Base-by-base conservation (phyloP, 805 yeast genomes). In the Tetrapisispora nanseiensis region DNA sequence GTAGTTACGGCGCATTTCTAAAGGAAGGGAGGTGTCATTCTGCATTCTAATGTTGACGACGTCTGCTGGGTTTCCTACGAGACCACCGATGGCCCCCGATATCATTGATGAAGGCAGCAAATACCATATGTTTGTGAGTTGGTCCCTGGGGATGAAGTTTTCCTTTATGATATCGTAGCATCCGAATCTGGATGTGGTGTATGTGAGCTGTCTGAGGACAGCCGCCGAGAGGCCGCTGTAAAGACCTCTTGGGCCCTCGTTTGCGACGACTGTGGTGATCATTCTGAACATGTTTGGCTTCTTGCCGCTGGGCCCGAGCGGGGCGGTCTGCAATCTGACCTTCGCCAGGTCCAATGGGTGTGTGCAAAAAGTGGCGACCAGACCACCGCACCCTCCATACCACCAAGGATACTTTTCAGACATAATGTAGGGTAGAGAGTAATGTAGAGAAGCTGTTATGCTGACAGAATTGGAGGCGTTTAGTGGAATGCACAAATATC, bases 21-120 rank as follows among this genome's bases (percentile, higher is more conserved):
- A 43, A 4, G 87, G 84, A 45, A 83, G 67, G 0, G 87, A 66
- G 6, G 82, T 76, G 56, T 86, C 95, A 59, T 86, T 86, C 61
- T 86, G 95, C 95, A 86, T 86, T 63, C 95, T 74, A 48, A 86
- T 83, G 52, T 86, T 86, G 30, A 84, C 86, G 12, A 86, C 82
- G 57, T 86, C 95, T 1, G 92, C 78, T 3, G 95, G 95, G 56
- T 86, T 86, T 19, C 95, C 95, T 2, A 83, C 82, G 19, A 85
- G 63, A 9, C 95, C 95, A 46, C 95, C 95, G 44, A 78, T 62
- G 22, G 81, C 83, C 41, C 95, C 95, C 11, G 89, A 76, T n/a
- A 82, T 49, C 92, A 86, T 84, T 4, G 95, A 84, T 63, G 80
- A 71, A 9, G 90, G 86, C 42, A 86, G 65, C 41, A 86, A 68